A percentile compares a stretch with the other conserved stretches of the same genome.
Evolutionary conservation across 257 asterid species (phyloP).

Genomic region (Fraxinus quadrangulata): DNA sequence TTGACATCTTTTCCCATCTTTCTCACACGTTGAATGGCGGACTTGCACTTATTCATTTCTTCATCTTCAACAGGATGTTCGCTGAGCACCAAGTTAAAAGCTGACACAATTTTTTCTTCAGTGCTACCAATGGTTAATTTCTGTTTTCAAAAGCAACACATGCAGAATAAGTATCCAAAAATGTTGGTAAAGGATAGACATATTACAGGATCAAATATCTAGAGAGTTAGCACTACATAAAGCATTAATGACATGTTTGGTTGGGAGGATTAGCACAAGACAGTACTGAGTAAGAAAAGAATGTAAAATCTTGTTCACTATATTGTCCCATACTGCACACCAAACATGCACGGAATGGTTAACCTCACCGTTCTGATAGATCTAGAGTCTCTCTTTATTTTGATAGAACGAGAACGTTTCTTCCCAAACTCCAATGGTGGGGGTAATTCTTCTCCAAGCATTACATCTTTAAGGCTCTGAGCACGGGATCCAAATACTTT

Average conservation of each 20-base stretch:
- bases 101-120: slow-evolving; percentile 85
- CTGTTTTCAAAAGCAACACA: slow-evolving; percentile 44
- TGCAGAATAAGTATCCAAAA: neutral
- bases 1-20: slow-evolving; percentile 81
- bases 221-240: no score
- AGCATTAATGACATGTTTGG: no score
- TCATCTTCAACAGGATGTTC: slow-evolving; percentile 71
- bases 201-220: slow-evolving; percentile 5
- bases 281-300: no score
- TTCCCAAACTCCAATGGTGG: slow-evolving; percentile 71
- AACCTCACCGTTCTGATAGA: slow-evolving; percentile 75
- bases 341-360: slow-evolving; percentile 17
- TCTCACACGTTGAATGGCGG: slow-evolving; percentile 62
- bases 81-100: slow-evolving; percentile 64
- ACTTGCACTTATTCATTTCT: slow-evolving; percentile 75
- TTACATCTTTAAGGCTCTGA: slow-evolving; percentile 66
- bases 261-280: no score
- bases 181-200: neutral
- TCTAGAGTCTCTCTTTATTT: slow-evolving; percentile 81
- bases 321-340: neutral
- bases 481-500: slow-evolving; percentile 83
- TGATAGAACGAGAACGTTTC: slow-evolving; percentile 78
- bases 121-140: slow-evolving; percentile 82
- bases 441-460: slow-evolving; percentile 83
- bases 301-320: no score